phyloP scores from a whole-genome alignment of 2,329 filamentous ascomycete species.

The Pseudocercospora macadamiae region DNA sequence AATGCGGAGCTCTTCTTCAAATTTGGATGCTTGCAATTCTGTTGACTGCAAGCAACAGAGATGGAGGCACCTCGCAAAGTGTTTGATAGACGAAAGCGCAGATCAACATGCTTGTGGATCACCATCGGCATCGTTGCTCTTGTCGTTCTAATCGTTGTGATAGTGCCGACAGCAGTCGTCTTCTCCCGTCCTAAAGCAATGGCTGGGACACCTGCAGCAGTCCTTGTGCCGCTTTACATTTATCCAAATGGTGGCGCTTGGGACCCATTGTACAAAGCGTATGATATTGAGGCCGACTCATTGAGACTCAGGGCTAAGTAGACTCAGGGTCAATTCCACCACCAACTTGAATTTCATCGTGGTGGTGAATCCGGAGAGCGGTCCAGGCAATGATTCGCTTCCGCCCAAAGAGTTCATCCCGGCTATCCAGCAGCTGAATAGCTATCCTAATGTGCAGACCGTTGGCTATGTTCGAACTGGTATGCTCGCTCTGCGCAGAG shows the following conservation, averaged over 20 bases:
- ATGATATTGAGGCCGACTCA: too few species aligned
- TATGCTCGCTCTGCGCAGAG: not conserved
- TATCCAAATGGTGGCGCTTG: slow-evolving; percentile 22
- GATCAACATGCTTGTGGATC: slow-evolving; percentile 9
- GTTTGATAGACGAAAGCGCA: not conserved
- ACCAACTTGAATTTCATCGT: slow-evolving; percentile 27
- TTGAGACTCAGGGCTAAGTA: slow-evolving; percentile 14
- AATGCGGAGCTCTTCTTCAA: too few species aligned
- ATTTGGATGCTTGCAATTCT: not conserved
- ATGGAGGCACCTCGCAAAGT: slow-evolving; percentile 8
- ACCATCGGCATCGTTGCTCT: not conserved
- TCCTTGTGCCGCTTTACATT: slow-evolving; percentile 27
- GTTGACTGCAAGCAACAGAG: not conserved
- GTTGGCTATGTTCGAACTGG: slow-evolving; percentile 32
- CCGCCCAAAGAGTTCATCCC: slow-evolving; percentile 25
- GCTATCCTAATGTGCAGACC: slow-evolving; percentile 31
- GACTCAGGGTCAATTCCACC: slow-evolving; percentile 9
- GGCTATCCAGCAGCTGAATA: slow-evolving; percentile 30
- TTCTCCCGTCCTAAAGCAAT: slow-evolving; percentile 6
- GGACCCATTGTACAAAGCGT: slow-evolving; percentile 27
- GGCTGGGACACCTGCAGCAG: slow-evolving; percentile 17
- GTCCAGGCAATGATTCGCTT: slow-evolving; percentile 24
- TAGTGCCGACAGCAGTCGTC: slow-evolving; percentile 23
- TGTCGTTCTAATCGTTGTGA: slow-evolving; percentile 18
- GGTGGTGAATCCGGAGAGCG: slow-evolving; percentile 31